These are phyloP conservation scores for Yamadazyma dendronema DNA, from an alignment of 1,139 yeast species.

Conservation along the genomic window DNA sequence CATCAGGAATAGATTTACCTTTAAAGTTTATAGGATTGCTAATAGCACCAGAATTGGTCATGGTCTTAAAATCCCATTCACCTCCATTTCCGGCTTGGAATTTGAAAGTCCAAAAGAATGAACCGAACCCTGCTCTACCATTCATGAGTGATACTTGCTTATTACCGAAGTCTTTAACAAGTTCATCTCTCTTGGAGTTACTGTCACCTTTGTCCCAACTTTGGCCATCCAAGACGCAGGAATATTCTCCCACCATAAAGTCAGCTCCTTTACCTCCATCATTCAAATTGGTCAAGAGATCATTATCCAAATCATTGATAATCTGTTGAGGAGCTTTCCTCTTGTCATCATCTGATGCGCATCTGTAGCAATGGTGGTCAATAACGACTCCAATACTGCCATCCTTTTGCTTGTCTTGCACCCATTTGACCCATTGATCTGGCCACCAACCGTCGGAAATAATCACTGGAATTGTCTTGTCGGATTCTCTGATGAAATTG, in stretches of 20 bases:
- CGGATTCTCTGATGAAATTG: conserved; percentile 55
- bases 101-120: conserved; percentile 88
- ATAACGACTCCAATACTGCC: conserved; percentile 60
- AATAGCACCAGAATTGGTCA: conserved; percentile 67
- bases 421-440: conserved; percentile 72
- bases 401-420: conserved; percentile 41
- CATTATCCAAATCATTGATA: conserved; percentile 52
- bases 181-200: conserved; percentile 40
- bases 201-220: conserved; percentile 64
- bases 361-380: conserved; percentile 84
- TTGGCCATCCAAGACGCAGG: conserved; percentile 77
- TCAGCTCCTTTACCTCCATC: conserved; percentile 57
- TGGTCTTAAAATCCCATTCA: conserved; percentile 89
- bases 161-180: conserved; percentile 38
- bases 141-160: conserved; percentile 43
- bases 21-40: conserved; percentile 21
- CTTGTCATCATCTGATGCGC: conserved; percentile 77
- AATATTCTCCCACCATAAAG: conserved; percentile 82
- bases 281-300: conserved; percentile 51
- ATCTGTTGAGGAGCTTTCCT: conserved; percentile 62
- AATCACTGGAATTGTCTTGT: conserved; percentile 61
- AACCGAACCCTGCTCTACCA: conserved; percentile 61
- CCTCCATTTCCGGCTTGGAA: conserved; percentile 91
- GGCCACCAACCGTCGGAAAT: conserved; percentile 97
- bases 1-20: conserved; percentile 32